Base-by-base conservation (phyloP, 257 asterid genomes). In the Ocimum tenuiflorum region DNA sequence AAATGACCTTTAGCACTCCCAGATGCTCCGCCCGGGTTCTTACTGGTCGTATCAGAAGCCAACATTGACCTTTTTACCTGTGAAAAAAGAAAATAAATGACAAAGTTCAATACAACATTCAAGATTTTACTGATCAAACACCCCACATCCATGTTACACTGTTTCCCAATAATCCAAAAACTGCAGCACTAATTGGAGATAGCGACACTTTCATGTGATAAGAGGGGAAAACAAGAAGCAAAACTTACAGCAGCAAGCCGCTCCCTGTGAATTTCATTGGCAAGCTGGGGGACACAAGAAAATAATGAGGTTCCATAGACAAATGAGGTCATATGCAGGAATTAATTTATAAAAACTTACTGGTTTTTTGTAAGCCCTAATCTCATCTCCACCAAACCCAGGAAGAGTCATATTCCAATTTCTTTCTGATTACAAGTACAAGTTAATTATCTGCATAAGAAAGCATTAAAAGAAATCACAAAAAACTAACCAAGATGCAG, bases 351-450 rank as follows among this genome's bases (percentile, higher is more conserved):
- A 19, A 59, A 62, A 35, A 39, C 80, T 78, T 68, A 89, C 98
- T 19, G 86, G 96, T 73, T 90, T 94, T 73, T 78, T 88, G 80
- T 80, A 94, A 20, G 64, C 79, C 82, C 81, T 94, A 46, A 94
- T 86, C 77, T 94, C 99, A 46, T 94, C 99, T 56, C 99, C 97
- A 45, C 96, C 79, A 77, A 78, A 94, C 36, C 96, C 97, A 39
- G 97, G 99, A 73, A 90, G 91, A 57, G 78, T 74, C 75, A 85
- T 75, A 65, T 86, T 85, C 99, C 99, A 94, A 81, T 90, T 85
- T 77, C 91, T 85, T 80, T 94, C 97, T 92, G 80, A 45, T 39
- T 18, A 68, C 45, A 72, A 47, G 42, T 61, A 48, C 19, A 52
- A 62, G 68, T 49, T 80, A 67, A 76, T 67, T 19, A 55, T 19